These are phyloP conservation scores for Uncinocarpus reesii DNA, from an alignment of 2,329 filamentous ascomycete genomes.

Conservation along the genomic window DNA sequence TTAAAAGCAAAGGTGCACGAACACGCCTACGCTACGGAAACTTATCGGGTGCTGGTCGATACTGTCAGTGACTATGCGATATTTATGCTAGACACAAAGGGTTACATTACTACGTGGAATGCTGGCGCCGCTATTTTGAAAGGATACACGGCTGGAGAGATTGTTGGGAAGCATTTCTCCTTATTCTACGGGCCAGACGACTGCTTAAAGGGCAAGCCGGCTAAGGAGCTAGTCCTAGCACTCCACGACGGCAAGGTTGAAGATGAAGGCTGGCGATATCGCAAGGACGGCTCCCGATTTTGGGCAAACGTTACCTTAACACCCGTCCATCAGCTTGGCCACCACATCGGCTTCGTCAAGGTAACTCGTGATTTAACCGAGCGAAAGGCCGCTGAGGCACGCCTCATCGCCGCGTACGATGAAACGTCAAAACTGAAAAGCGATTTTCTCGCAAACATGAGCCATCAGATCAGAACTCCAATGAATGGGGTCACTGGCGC, in stretches of 20 bases:
- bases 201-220: conserved; percentile 41
- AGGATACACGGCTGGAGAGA: conserved; percentile 45
- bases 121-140: conserved; percentile 47
- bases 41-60: conserved; percentile 52
- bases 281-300: conserved; percentile 49
- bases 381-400: conserved; percentile 45
- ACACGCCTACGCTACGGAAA: conserved; percentile 42
- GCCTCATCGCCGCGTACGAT: conserved; percentile 48
- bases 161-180: conserved; percentile 50
- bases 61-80: conserved; percentile 54
- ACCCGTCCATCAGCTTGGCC: conserved; percentile 43
- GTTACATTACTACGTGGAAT: conserved; percentile 51
- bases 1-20: conserved; percentile 25
- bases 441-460: conserved; percentile 54
- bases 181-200: conserved; percentile 48
- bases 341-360: conserved; percentile 49
- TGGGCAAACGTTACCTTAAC: conserved; percentile 54
- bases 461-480: conserved; percentile 54
- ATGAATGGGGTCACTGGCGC: conserved; percentile 55
- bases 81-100: conserved; percentile 49
- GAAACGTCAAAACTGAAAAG: conserved; percentile 54
- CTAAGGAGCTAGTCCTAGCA: conserved; percentile 43
- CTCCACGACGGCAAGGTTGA: conserved; percentile 47
- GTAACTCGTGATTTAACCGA: conserved; percentile 50
- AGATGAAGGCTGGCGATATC: conserved; percentile 51